Conservation (phyloP, 257 asterid genomes). For the Rehmannia glutinosa region DNA sequence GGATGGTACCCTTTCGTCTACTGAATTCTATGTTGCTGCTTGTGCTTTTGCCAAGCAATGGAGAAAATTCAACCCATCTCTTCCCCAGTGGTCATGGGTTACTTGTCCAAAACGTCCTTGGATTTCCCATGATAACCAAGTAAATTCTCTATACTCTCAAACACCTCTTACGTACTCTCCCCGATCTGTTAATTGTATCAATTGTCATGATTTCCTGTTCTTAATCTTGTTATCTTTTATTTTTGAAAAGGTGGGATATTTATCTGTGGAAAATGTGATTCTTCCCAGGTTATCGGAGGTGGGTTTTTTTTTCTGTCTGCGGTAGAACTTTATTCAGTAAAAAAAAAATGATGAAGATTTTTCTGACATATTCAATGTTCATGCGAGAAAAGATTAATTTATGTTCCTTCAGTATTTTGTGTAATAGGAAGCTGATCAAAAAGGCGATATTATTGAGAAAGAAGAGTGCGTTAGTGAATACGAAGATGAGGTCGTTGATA, state of each 20-base stretch:
- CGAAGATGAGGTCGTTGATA: constrained; percentile 39
- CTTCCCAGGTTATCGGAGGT: constrained; percentile 49
- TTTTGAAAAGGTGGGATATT: constrained; percentile 50
- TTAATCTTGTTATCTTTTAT: neutral
- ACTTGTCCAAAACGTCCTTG: constrained; percentile 43
- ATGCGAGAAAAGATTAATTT: neutral
- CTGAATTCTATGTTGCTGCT: constrained; percentile 55
- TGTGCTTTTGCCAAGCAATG: constrained; percentile 55
- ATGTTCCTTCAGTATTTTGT: neutral
- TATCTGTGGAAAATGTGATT: constrained; percentile 56
- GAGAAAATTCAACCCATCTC: constrained; percentile 49
- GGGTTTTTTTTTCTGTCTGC: constrained; percentile 3
- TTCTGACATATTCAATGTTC: neutral
- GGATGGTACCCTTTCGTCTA: constrained; percentile 61
- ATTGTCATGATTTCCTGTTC: neutral
- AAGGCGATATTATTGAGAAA: constrained; percentile 23
- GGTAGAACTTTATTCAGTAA: neutral
- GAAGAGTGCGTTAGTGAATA: constrained; percentile 40
- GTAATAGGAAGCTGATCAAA: constrained; percentile 32
- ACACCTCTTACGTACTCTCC: neutral
- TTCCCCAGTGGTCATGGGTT: constrained; percentile 72
- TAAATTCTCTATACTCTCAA: neutral
- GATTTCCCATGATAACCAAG: constrained; percentile 31
- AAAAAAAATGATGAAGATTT: neutral
- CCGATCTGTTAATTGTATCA: constrained; percentile 5